Percentiles rank a stretch among this genome's conserved stretches.
Evolutionary conservation across 140 eudicot species (phyloP).

Genomic region (Ambrosia hybrid): DNA sequence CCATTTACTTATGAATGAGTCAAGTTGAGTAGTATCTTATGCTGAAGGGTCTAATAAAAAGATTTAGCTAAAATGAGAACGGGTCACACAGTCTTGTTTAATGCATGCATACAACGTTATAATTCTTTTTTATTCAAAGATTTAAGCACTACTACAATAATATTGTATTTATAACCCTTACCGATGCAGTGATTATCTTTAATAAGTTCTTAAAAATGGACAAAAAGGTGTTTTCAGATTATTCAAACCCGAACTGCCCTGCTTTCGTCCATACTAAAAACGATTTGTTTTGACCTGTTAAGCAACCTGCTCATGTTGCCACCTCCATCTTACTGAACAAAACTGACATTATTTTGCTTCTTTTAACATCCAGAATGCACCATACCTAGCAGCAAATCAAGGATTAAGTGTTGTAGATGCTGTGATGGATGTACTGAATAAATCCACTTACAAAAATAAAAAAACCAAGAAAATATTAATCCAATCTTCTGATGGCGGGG

Average conservation of each 20-base stretch:
- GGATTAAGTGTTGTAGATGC: conserved; percentile 74
- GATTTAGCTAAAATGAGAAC: neutral
- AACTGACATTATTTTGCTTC: conserved; percentile 9
- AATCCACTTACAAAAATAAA: conserved; percentile 45
- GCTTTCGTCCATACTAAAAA: neutral
- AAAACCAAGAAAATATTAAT: conserved; percentile 61
- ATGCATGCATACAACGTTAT: neutral
- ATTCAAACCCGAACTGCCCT: neutral
- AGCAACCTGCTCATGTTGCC: neutral
- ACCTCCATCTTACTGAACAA: neutral
- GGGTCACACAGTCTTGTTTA: neutral
- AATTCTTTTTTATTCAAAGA: neutral
- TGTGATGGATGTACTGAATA: conserved; percentile 59
- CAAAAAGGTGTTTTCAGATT: neutral
- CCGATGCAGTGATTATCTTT: neutral
- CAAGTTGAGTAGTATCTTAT: neutral
- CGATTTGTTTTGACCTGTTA: neutral
- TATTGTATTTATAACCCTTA: neutral
- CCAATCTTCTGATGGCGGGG: conserved; percentile 63
- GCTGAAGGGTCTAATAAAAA: neutral
- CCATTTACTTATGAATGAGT: neutral
- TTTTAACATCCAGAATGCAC: conserved; percentile 60
- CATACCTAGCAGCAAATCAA: conserved; percentile 67
- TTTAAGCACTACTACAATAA: neutral
- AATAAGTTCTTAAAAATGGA: neutral